Conservation (phyloP, 1,284 basidiomycete species). For the Papiliotrema fonsecae region DNA sequence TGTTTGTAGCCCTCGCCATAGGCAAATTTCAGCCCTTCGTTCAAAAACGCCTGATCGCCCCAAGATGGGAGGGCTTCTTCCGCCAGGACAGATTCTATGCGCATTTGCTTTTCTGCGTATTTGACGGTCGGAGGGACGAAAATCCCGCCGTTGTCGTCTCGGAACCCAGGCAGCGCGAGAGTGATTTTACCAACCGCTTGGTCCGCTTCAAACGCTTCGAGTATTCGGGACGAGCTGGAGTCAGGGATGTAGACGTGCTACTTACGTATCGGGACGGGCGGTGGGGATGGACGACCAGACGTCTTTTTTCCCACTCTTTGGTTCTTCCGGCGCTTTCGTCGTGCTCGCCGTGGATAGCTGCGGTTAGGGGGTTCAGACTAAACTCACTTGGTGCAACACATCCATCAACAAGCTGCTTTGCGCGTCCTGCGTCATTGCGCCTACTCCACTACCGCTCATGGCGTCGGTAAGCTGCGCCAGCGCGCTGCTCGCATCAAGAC, state of each 20-base stretch:
- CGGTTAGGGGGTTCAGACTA: neutral
- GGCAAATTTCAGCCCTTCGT: slow-evolving; percentile 34
- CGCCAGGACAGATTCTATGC: slow-evolving; percentile 23
- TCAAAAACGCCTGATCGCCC: slow-evolving; percentile 40
- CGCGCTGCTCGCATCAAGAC: slow-evolving; percentile 36
- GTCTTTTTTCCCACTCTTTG: slow-evolving; percentile 14
- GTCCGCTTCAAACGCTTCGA: slow-evolving; percentile 78
- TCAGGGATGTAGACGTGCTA: neutral
- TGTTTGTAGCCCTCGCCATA: slow-evolving; percentile 55
- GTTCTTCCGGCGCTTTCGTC: slow-evolving; percentile 14
- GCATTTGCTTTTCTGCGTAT: slow-evolving; percentile 57
- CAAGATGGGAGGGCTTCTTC: slow-evolving; percentile 37
- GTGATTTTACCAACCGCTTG: slow-evolving; percentile 78
- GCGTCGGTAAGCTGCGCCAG: slow-evolving; percentile 34
- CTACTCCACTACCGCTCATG: slow-evolving; percentile 21
- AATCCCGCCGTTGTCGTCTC: slow-evolving; percentile 76
- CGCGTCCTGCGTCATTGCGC: slow-evolving; percentile 30
- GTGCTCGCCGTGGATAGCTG: slow-evolving; percentile 40
- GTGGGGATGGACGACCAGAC: slow-evolving; percentile 34
- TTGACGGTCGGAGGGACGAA: slow-evolving; percentile 90
- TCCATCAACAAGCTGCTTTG: slow-evolving; percentile 41
- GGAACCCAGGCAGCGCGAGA: slow-evolving; percentile 83
- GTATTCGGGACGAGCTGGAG: slow-evolving; percentile 6
- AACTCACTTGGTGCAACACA: slow-evolving; percentile 35
- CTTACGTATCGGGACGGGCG: slow-evolving; percentile 29